A percentile compares a stretch with the other conserved stretches of the same genome.
phyloP scores from a whole-genome alignment of 805 yeast genomes.

The Hanseniaspora lindneri region DNA sequence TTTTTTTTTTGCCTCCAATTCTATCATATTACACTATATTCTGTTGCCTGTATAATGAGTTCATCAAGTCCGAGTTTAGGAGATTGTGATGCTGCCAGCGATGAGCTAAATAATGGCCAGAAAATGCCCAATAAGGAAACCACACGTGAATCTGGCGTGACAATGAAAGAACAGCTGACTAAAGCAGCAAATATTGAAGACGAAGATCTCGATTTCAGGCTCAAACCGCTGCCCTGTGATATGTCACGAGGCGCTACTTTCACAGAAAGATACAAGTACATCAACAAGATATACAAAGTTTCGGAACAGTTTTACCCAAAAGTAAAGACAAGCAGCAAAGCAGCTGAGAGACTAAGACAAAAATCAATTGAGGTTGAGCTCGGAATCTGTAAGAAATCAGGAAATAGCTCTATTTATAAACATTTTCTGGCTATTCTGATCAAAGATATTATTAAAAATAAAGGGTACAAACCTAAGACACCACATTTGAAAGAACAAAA shows the following conservation, averaged over 20 bases:
- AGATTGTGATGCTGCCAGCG: not conserved
- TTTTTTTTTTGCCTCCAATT: too few species aligned
- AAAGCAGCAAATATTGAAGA: not conserved
- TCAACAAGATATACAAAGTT: conserved; percentile 23
- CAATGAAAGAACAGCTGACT: not conserved
- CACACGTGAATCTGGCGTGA: too few species aligned
- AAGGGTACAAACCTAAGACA: conserved; percentile 20
- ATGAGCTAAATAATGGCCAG: too few species aligned
- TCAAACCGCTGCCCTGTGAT: conserved; percentile 10
- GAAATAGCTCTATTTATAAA: conserved; percentile 25
- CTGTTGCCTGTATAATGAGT: too few species aligned
- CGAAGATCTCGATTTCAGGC: not conserved
- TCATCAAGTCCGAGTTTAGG: not conserved
- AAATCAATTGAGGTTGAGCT: conserved; percentile 9
- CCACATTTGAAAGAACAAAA: not conserved
- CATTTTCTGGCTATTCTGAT: conserved; percentile 27
- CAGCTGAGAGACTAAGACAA: conserved; percentile 7
- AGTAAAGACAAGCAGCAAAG: conserved; percentile 6
- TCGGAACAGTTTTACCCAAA: conserved; percentile 20
- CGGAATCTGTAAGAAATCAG: conserved; percentile 19
- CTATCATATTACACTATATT: too few species aligned
- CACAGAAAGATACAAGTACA: conserved; percentile 26
- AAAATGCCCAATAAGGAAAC: too few species aligned
- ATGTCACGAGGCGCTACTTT: conserved; percentile 21
- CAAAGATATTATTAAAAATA: conserved; percentile 24